phyloP scores from a whole-genome alignment of 1,284 basidiomycete species.

The Ganoderma lucidum region DNA sequence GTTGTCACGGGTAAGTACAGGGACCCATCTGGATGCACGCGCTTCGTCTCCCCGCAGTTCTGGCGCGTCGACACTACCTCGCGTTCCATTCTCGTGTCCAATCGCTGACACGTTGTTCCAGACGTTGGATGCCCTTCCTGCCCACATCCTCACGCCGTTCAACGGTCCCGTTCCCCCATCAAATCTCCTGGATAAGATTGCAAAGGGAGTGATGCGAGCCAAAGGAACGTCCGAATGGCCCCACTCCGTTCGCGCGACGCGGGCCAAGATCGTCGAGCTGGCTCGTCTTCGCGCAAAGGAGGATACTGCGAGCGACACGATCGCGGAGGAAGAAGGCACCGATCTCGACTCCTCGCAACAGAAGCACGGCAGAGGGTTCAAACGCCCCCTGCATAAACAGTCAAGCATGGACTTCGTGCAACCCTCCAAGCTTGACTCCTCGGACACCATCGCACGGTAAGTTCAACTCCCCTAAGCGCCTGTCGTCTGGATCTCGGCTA shows the following conservation, averaged over 20 bases:
- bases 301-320: constrained; percentile 46
- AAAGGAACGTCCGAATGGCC: constrained; percentile 81
- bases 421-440: constrained; percentile 50
- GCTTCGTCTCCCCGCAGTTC: background rate
- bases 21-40: constrained; percentile 21
- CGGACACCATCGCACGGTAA: constrained; percentile 68
- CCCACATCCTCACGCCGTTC: constrained; percentile 83
- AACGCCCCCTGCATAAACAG: constrained; percentile 75
- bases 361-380: constrained; percentile 52
- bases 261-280: constrained; percentile 79
- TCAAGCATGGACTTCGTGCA: constrained; percentile 87
- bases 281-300: constrained; percentile 70
- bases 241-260: constrained; percentile 79
- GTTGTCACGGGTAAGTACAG: constrained; percentile 64
- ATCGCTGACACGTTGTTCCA: constrained; percentile 38
- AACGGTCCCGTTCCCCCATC: constrained; percentile 81
- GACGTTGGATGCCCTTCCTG: constrained; percentile 84
- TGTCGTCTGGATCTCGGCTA: constrained; percentile 27
- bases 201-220: constrained; percentile 72
- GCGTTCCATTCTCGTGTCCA: constrained; percentile 20
- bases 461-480: constrained; percentile 35
- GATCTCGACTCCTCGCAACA: constrained; percentile 49
- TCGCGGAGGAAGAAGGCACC: constrained; percentile 46
- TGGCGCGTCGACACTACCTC: constrained; percentile 11
- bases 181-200: constrained; percentile 85